Evolutionary conservation across 768 basidiomycete genomes (phyloP), one percentile per base, ranked within the genome.

Genomic region (Tricholoma sp.): DNA sequence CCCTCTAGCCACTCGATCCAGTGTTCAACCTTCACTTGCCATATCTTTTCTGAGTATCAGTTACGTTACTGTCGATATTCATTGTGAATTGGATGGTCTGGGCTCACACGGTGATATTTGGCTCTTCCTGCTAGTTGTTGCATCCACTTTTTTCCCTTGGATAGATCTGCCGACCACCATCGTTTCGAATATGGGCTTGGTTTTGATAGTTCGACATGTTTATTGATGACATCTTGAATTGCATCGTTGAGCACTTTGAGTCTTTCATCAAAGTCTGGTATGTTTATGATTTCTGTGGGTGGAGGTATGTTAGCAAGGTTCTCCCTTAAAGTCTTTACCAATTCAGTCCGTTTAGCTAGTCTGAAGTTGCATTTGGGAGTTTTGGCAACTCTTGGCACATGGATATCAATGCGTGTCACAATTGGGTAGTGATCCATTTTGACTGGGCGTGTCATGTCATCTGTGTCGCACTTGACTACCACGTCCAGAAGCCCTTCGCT

Each of bases 161-260:
- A 29, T 1, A 66, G 57, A 2, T 65, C 59, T 1, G 42, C 34
- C 1, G 24, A 63, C 60, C 59, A 66, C 65, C 65, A 66, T 0
- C 58, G 11, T 10, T 60, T 64, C 4, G 54, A 33, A 6, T 24
- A 24, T 24, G 24, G 24, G 24, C 39, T 29, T n/a, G 56, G 62
- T 57, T 37, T 4, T 59, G 52, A 2, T 51, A 28, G 5, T 20
- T 18, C 49, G 18, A 24, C 24, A 24, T 24, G 1, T 24, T 24
- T 24, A 4, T 24, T 24, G 24, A 24, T 24, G 24, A 4, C 24
- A 24, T 24, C 24, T 24, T 24, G 24, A 2, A 45, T 9, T 11
- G n/a, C 44, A 1, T n/a, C 7, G 1, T 9, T 45, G 3, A 45
- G 4, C 4, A 8, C 9, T 8, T 45, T 24, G 9, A 45, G 12